phyloP scores from a whole-genome alignment of 768 basidiomycete species.

The Podaxis mareebaensis region DNA sequence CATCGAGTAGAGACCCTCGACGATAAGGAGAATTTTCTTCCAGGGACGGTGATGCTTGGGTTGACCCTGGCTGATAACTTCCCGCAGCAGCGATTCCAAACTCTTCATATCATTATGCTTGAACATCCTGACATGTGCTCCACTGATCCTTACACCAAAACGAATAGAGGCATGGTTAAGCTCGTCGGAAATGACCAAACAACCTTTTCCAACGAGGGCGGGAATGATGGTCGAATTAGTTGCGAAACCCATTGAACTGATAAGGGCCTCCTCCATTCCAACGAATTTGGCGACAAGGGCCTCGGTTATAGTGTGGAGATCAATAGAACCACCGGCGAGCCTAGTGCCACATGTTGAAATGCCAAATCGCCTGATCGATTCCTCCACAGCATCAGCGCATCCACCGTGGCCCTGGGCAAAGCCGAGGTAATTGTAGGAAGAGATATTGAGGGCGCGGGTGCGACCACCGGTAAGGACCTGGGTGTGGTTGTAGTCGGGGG shows the following conservation, averaged over 20 bases:
- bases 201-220: slow-evolving; percentile 87
- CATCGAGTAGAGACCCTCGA: slow-evolving; percentile 98
- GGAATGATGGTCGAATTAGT: slow-evolving; percentile 95
- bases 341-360: slow-evolving; percentile 75
- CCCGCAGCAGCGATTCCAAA: slow-evolving; percentile 78
- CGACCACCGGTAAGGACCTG: slow-evolving; percentile 75
- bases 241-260: slow-evolving; percentile 96
- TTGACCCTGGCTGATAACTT: slow-evolving; percentile 96
- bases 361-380: slow-evolving; percentile 79
- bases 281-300: slow-evolving; percentile 87
- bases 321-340: slow-evolving; percentile 82
- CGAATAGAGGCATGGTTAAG: slow-evolving; percentile 95
- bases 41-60: slow-evolving; percentile 98
- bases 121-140: slow-evolving; percentile 89
- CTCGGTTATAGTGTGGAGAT: slow-evolving; percentile 81
- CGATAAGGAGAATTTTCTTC: slow-evolving; percentile 95
- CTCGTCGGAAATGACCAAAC: slow-evolving; percentile 95
- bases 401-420: slow-evolving; percentile 93
- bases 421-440: slow-evolving; percentile 98
- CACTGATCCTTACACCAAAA: slow-evolving; percentile 86
- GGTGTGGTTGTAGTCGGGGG: slow-evolving; percentile 78
- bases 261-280: slow-evolving; percentile 86
- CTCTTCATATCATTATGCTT: slow-evolving; percentile 94
- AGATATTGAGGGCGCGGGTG: slow-evolving; percentile 93
- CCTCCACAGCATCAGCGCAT: slow-evolving; percentile 93